Conservation (phyloP, 768 basidiomycete species). For the Postia placenta region DNA sequence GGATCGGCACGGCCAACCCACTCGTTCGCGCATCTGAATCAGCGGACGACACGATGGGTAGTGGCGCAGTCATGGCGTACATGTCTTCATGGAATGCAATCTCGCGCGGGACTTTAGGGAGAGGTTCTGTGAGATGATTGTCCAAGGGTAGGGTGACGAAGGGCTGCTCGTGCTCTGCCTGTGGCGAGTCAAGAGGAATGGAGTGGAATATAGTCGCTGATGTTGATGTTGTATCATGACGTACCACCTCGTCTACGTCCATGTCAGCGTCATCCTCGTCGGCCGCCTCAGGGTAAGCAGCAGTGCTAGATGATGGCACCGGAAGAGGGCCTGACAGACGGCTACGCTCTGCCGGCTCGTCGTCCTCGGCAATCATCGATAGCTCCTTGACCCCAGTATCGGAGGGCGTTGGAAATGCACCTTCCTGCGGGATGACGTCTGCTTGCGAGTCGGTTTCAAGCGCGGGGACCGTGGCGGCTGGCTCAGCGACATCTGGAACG, state of each 20-base stretch:
- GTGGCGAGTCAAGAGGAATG: conserved; percentile 29
- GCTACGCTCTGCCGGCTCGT: conserved; percentile 46
- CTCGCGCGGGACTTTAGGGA: background rate
- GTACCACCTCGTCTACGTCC: conserved; percentile 11
- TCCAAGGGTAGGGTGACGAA: background rate
- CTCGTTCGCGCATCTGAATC: background rate
- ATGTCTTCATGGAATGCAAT: conserved; percentile 6
- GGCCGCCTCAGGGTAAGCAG: background rate
- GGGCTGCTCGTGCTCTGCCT: background rate
- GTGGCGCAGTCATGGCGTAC: conserved; percentile 20
- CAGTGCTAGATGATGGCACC: background rate
- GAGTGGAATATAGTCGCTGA: conserved; percentile 33
- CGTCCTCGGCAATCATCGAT: conserved; percentile 69
- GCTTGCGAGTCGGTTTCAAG: background rate
- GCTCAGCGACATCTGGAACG: background rate
- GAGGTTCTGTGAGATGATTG: background rate
- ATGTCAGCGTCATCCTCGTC: conserved; percentile 2
- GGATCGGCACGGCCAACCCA: conserved; percentile 3
- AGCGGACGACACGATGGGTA: conserved; percentile 9
- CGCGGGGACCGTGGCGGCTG: background rate
- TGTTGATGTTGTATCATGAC: conserved; percentile 22
- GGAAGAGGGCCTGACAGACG: conserved; percentile 5
- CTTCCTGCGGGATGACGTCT: background rate
- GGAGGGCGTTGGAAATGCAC: background rate
- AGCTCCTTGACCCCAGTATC: conserved; percentile 33